Base-by-base conservation (phyloP, 1,284 basidiomycete genomes). In the Cutaneotrichosporon arboriforme region DNA sequence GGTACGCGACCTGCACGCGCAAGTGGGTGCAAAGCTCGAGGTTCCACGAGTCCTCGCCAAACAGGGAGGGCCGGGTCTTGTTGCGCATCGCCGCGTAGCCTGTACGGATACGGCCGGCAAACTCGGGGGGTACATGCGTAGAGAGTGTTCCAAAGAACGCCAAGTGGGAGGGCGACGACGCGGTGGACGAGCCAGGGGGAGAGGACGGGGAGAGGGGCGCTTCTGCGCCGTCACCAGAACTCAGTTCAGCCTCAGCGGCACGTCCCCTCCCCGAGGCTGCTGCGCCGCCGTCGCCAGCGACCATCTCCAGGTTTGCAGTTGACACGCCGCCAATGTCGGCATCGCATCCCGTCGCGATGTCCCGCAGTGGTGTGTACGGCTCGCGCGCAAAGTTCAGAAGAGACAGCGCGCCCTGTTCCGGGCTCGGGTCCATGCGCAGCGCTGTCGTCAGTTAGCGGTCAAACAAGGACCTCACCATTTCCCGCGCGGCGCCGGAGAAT, bases 41-140 rank as follows among this genome's bases (percentile, higher is more conserved):
- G 65, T 79, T 76, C 75, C 78, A 78, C 8, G 69, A 73, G 50
- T 77, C 74, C 44, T 72, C 72, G 31, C 78, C 77, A 48, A 78
- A 78, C 13, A 80, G 61, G 8, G 75, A 76, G 7, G 75, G 72
- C 15, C 76, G 65, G 20, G 70, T 70, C 49, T 72, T 72, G 59
- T 77, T 79, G 41, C 78, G 67, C 54, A 80, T 77, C 8, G 73
- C 78, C 1, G 77, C 78, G 57, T 79, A 80, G 0, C 78, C 78
- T 12, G 76, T 76, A 42, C 76, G 60, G 42, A 78, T 74, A 45
- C 63, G 64, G 1, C 69, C 69, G 21, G 62, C 55, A 43, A 63
- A 67, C 26, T 62, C 51, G 21, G 62, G 62, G 5, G 71, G 72
- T 0, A 80, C 68, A 31, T 66, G 63, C 9, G 73, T 67, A 1